Base-by-base conservation (phyloP, 805 yeast species). In the Kodamaea kakaduensis region DNA sequence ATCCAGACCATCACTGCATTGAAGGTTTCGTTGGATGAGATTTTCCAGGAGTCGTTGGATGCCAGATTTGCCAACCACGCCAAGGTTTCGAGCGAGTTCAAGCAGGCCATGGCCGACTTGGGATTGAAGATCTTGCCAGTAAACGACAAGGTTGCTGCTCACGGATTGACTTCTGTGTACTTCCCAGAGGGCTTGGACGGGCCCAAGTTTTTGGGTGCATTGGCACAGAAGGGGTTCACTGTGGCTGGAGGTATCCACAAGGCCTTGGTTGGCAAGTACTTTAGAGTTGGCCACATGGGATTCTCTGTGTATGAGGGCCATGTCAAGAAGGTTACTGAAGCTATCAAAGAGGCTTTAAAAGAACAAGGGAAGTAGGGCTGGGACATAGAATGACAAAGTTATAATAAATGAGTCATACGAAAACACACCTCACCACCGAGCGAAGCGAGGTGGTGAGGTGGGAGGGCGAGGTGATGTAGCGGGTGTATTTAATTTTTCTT, bases 251-350 rank as follows among this genome's bases (percentile, higher is more conserved):
- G 97, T 40, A 82, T 89, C 45, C 90, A 84, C 65, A 80, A 77
- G 59, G 86, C 78, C 16, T 77, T 87, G 50, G 81, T 77, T 31
- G 74, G 83, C 40, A 80, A 82, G 58, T 89, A 89, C 67, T 85
- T 90, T 69, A 77, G 97, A 62, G 79, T 89, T 41, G 97, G 97
- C 22, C 97, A 89, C 65, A 90, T 90, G 97, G 96, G 97, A 44
- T 80, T 78, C 40, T 73, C 88, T 31, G 59, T 67, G n/a, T 61
- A 62, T 41, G 63, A 55, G 35, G 71, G 69, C 30, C 71, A 67
- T 39, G 54, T 67, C 19, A 66, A 59, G 31, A 38, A 50, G 43
- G 53, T 66, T 30, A 40, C 56, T 15, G 47, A 40, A 10, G 67
- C 70, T 12, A 57, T 67, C 36, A 44, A 51, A 41, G 69, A 64